Evolutionary conservation across 495 filamentous ascomycete species (phyloP).

Genomic region (Hamigera avellanea): DNA sequence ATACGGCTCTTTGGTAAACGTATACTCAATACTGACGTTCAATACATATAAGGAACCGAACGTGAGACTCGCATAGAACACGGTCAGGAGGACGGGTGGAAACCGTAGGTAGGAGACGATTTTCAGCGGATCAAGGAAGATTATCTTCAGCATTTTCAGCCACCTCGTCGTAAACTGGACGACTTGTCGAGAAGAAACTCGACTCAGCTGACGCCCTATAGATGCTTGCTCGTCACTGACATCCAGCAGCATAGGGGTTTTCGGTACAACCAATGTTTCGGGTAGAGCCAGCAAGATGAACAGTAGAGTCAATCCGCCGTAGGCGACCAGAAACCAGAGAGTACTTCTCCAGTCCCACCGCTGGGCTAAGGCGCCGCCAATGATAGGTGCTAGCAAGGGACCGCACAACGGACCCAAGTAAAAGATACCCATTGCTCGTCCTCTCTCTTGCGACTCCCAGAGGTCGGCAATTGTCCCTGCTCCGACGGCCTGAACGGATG

Average conservation of each 20-base stretch:
- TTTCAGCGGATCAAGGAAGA: conserved; percentile 68
- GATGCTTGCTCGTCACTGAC: conserved; percentile 9
- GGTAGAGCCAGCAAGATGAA: conserved; percentile 59
- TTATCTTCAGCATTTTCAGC: conserved; percentile 45
- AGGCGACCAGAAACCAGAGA: conserved; percentile 76
- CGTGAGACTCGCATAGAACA: conserved; percentile 72
- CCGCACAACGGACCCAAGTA: conserved; percentile 86
- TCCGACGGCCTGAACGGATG: conserved; percentile 83
- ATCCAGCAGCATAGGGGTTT: conserved; percentile 7
- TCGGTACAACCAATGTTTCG: conserved; percentile 43
- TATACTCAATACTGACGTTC: conserved; percentile 72
- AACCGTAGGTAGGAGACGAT: conserved; percentile 72
- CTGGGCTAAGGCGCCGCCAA: conserved; percentile 67
- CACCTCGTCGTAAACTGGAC: conserved; percentile 41
- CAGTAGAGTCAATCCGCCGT: conserved; percentile 53
- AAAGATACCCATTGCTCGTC: conserved; percentile 84
- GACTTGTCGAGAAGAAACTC: conserved; percentile 52
- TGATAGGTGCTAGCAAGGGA: conserved; percentile 74
- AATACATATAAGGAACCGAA: conserved; percentile 78
- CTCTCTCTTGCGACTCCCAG: conserved; percentile 73
- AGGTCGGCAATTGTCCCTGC: conserved; percentile 89
- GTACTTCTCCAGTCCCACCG: conserved; percentile 73
- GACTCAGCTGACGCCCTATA: conserved; percentile 30
- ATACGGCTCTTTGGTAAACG: conserved; percentile 66
- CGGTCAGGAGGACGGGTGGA: conserved; percentile 66